A percentile compares a stretch with the other conserved stretches of the same genome.
phyloP scores from a whole-genome alignment of 805 yeast genomes.

The Kluyveromyces starmeri region DNA sequence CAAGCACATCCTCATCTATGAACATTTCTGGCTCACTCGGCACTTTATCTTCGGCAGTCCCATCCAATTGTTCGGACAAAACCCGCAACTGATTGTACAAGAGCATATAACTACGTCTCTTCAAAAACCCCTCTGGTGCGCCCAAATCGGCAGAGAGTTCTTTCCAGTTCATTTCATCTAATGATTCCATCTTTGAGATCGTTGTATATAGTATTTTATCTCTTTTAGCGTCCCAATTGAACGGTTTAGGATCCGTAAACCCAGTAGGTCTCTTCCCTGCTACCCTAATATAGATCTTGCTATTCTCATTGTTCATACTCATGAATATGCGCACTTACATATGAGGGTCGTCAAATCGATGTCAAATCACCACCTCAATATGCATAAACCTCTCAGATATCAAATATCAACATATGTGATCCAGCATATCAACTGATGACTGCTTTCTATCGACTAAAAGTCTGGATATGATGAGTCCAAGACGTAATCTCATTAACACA shows the following conservation, averaged over 20 bases:
- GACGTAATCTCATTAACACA: too few species aligned
- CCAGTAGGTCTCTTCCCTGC: slow-evolving; percentile 35
- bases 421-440: too few species aligned
- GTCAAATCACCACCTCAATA: too few species aligned
- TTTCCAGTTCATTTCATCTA: slow-evolving; percentile 24
- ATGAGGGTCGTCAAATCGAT: too few species aligned
- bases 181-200: slow-evolving; percentile 17
- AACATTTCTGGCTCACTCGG: not conserved
- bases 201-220: slow-evolving; percentile 28
- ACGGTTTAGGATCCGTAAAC: slow-evolving; percentile 32
- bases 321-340: too few species aligned
- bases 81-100: slow-evolving; percentile 21
- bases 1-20: slow-evolving; percentile 9
- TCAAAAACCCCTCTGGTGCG: slow-evolving; percentile 27
- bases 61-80: slow-evolving; percentile 19
- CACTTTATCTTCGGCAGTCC: not conserved
- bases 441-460: too few species aligned
- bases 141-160: slow-evolving; percentile 28
- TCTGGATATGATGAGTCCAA: too few species aligned
- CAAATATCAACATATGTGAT: too few species aligned
- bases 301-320: slow-evolving; percentile 24
- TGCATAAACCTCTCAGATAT: too few species aligned
- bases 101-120: slow-evolving; percentile 23
- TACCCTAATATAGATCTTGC: slow-evolving; percentile 36
- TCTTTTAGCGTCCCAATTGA: slow-evolving; percentile 26